phyloP scores from a whole-genome alignment of 352 stramenopile species.

The Hyphochytrium catenoides region DNA sequence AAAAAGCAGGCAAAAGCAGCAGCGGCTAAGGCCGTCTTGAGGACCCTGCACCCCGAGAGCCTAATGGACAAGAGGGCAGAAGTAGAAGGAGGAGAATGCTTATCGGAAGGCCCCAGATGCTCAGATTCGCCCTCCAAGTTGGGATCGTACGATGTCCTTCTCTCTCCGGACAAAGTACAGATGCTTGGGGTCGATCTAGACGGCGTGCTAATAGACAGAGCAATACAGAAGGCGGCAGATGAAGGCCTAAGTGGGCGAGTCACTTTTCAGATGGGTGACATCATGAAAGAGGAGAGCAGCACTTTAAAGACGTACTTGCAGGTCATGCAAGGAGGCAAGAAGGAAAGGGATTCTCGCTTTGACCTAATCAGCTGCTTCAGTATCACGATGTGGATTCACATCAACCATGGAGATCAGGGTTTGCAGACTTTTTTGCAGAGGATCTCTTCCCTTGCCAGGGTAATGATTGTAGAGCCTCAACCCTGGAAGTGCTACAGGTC shows the following conservation, averaged over 20 bases:
- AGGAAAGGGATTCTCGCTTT: constrained; percentile 11
- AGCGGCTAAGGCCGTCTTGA: constrained; percentile 30
- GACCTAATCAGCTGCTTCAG: constrained; percentile 49
- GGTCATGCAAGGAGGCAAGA: constrained; percentile 17
- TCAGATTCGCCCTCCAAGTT: no score
- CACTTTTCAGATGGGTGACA: constrained; percentile 25
- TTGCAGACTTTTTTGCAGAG: constrained; percentile 36
- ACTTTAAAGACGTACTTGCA: constrained; percentile 17
- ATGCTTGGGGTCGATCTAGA: constrained; percentile 47
- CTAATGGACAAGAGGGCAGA: neutral
- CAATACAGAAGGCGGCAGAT: constrained; percentile 16
- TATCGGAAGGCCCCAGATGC: no score
- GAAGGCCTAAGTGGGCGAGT: constrained; percentile 14
- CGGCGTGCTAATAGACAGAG: constrained; percentile 26
- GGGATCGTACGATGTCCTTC: constrained; percentile 13
- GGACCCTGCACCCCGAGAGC: constrained; percentile 12
- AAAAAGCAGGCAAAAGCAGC: constrained; percentile 57
- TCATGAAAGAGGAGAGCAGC: constrained; percentile 19
- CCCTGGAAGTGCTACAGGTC: constrained; percentile 60
- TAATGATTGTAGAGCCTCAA: constrained; percentile 48
- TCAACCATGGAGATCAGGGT: constrained; percentile 53
- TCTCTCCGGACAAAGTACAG: constrained; percentile 3
- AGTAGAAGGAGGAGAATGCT: neutral
- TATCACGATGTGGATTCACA: constrained; percentile 63
- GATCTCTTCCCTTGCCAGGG: constrained; percentile 25